Percentiles rank a stretch among this genome's conserved stretches.
Conservation (phyloP, 2,329 filamentous ascomycete genomes). For the Colletotrichum scovillei region DNA sequence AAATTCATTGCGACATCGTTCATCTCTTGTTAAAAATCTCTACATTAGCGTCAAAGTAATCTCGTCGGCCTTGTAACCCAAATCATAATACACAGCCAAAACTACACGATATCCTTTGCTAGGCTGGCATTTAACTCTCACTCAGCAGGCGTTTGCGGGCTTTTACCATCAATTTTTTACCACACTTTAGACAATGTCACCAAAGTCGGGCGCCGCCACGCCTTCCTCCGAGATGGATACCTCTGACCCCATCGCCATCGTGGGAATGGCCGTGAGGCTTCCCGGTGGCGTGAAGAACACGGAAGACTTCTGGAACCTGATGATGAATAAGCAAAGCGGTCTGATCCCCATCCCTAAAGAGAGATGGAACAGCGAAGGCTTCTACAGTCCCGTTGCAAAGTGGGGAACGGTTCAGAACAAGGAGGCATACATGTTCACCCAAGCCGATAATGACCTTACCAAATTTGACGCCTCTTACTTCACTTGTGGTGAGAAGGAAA, state of each 20-base stretch:
- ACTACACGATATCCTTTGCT: not conserved
- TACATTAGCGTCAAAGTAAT: conserved; percentile 10
- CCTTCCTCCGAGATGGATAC: conserved; percentile 20
- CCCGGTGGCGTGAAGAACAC: conserved; percentile 43
- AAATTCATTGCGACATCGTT: not conserved
- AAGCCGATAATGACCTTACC: conserved; percentile 38
- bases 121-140: not conserved
- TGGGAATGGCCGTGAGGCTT: conserved; percentile 45
- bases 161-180: not conserved
- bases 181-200: not conserved
- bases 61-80: not conserved
- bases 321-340: conserved; percentile 42
- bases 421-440: conserved; percentile 37
- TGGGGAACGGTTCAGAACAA: conserved; percentile 31
- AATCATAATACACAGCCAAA: not conserved
- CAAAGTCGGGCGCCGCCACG: conserved; percentile 11
- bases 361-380: conserved; percentile 42
- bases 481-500: conserved; percentile 42
- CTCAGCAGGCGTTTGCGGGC: not conserved
- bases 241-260: conserved; percentile 43
- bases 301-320: conserved; percentile 45
- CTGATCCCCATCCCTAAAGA: conserved; percentile 40
- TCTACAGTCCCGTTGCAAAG: conserved; percentile 32
- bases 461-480: conserved; percentile 46
- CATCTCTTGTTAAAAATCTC: conserved; percentile 20